Evolutionary conservation across 1,139 yeast species (phyloP), one percentile per base, ranked within the genome.

Genomic region (Kodamaea arcana): DNA sequence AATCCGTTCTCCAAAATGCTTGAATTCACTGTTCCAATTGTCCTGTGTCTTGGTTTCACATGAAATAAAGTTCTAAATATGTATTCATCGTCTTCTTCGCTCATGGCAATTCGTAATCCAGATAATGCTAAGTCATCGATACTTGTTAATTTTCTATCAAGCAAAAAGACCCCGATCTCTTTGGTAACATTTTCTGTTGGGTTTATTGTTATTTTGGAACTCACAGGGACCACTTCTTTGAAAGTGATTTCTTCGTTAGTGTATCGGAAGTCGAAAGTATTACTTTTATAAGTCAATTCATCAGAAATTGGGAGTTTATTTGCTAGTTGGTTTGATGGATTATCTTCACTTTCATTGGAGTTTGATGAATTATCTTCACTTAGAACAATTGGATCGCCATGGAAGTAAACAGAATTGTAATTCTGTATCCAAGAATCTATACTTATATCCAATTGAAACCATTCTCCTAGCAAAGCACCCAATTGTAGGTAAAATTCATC

Each of bases 41-140:
- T 27, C 36, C 75, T 51, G 45, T 63, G 72, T 37, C 71, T 55
- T 8, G 75, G 75, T 38, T 66, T 66, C 9, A 66, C 51, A 42
- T 69, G 75, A 45, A 69, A 67, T 43, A 69, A 44, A 1, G 75
- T 69, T 35, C 59, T 58, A 39, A 57, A 60, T 11, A 64, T 39
- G 30, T 50, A 49, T 17, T 45, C 41, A 21, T 37, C 41, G 3
- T 42, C 45, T 7, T 40, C 45, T 2, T 39, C 47, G 31, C 50
- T 51, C 21, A 64, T 50, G 3, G 60, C 45, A 3, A 58, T 60
- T 35, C 72, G 43, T 13, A 65, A 41, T 0, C 72, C 72, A 27
- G 63, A 48, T 27, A 66, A 53, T 4, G 62, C 61, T 15, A 62
- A 27, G 42, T 66, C 72, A 33, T 65, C 69, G 1, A 40, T 32